Evolutionary conservation across 164 flowering plant genomes (phyloP).

Genomic region (Magnolia sinica): DNA sequence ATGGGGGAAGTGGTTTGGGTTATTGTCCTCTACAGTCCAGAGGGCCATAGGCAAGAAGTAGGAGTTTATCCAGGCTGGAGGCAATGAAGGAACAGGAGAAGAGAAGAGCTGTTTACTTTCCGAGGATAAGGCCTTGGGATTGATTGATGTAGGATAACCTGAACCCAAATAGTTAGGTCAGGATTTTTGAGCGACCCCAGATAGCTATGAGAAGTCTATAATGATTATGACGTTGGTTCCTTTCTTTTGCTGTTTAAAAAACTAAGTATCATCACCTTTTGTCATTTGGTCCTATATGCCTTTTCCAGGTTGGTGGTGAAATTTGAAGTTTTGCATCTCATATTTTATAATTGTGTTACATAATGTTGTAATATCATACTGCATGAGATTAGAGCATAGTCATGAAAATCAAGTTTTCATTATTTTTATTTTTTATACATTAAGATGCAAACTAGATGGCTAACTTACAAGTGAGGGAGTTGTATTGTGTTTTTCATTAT

Average conservation of each 20-base stretch:
- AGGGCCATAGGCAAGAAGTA: too few species aligned
- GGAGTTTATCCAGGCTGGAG: too few species aligned
- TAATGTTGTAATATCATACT: background rate
- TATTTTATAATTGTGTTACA: background rate
- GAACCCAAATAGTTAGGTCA: background rate
- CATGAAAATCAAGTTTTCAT: background rate
- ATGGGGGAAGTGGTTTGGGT: too few species aligned
- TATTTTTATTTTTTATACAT: too few species aligned
- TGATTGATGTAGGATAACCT: too few species aligned
- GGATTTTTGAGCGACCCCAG: background rate
- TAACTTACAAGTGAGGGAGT: background rate
- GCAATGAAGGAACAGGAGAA: too few species aligned
- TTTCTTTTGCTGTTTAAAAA: background rate
- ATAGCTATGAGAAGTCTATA: background rate
- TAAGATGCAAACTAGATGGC: background rate
- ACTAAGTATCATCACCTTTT: background rate
- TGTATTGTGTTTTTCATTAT: background rate
- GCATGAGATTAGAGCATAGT: background rate
- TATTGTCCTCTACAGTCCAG: too few species aligned
- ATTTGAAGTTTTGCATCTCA: background rate
- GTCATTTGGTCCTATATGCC: background rate
- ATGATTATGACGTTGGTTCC: background rate
- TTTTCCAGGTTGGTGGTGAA: background rate
- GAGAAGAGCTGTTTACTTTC: background rate
- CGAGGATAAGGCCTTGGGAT: background rate